Evolutionary conservation across 73 alveolate species (phyloP), one percentile per base, ranked within the genome.

Genomic region (Tetrahymena thermophila): DNA sequence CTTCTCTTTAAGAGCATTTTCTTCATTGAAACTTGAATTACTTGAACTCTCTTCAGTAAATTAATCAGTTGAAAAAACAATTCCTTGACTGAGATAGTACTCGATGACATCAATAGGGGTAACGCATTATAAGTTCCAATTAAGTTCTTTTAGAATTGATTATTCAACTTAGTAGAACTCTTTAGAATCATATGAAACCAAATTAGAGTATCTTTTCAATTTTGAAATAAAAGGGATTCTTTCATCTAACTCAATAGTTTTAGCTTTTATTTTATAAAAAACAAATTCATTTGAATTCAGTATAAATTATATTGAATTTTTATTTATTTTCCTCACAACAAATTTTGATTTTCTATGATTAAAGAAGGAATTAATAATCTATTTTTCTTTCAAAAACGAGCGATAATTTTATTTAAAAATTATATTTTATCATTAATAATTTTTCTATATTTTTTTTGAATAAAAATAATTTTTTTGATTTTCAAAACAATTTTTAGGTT

Each of bases 221-320:
- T 95, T 95, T 55, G 95, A 85, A 23, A 95, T 95, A 34, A 95
- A 95, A 10, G 97, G 97, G 37, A 95, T 95, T 95, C 97, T 95
- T 89, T 95, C 97, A 95, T 95, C 97, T 34, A 95, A 55, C 56
- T 95, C 97, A 34, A 95, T 95, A 10, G 95, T 34, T 50, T 95
- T 95, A 35, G 97, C 97, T 95, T 35, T 71, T 23, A 23, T 93
- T 23, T 14, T 21, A 23, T 28, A 35, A 89, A 28, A n/a, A 56
- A 14, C 23, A 55, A 84, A 9, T 38, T 35, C 28, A 13, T 28
- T 28, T 23, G 31, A 28, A 19, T 71, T 28, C 83, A 50, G 15
- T 50, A 50, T 50, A 50, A 50, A 50, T 50, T 50, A 50, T 50
- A 50, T 28, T 50, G 31, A 11, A 28, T 50, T 43, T 5, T 14